Percentiles rank a stretch among this genome's conserved stretches.
phyloP scores from a whole-genome alignment of 2,329 filamentous ascomycete genomes.

The Pseudofabraea citricarpa region DNA sequence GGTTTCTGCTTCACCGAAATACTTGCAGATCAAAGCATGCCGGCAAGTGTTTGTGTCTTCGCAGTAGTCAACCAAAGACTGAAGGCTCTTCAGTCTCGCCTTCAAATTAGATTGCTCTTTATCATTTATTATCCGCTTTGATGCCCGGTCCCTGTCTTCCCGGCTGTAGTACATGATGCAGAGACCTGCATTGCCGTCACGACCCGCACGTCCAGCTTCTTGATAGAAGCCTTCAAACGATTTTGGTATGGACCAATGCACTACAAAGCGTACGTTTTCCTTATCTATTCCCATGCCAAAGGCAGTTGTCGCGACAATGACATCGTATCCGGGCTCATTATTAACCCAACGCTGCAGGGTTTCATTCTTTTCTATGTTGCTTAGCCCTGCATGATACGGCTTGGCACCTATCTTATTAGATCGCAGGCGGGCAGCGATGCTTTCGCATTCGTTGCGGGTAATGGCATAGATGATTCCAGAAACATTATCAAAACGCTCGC shows the following conservation, averaged over 20 bases:
- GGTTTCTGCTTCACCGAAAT: slow-evolving; percentile 64
- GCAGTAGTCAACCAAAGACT: slow-evolving; percentile 72
- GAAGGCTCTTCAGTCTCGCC: slow-evolving; percentile 57
- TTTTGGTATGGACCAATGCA: slow-evolving; percentile 91
- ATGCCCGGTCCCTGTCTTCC: slow-evolving; percentile 76
- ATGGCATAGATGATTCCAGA: slow-evolving; percentile 78
- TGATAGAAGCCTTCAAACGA: slow-evolving; percentile 96
- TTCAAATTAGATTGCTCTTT: slow-evolving; percentile 38
- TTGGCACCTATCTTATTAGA: slow-evolving; percentile 67
- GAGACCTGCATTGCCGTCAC: slow-evolving; percentile 80
- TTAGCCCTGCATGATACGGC: slow-evolving; percentile 67
- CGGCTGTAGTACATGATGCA: slow-evolving; percentile 90
- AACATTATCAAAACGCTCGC: slow-evolving; percentile 58
- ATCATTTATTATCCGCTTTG: slow-evolving; percentile 46
- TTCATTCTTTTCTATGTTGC: slow-evolving; percentile 64
- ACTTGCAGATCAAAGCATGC: slow-evolving; percentile 68
- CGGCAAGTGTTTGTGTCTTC: slow-evolving; percentile 70
- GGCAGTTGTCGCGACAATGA: slow-evolving; percentile 91
- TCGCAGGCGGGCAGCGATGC: slow-evolving; percentile 60
- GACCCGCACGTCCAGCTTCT: slow-evolving; percentile 85
- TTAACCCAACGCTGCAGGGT: slow-evolving; percentile 68
- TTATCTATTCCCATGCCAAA: slow-evolving; percentile 99
- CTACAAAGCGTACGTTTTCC: slow-evolving; percentile 87
- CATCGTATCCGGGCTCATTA: slow-evolving; percentile 73
- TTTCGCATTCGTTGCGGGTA: slow-evolving; percentile 70